Conservation (phyloP, 2,329 filamentous ascomycete species). For the Scedosporium aurantiacum region DNA sequence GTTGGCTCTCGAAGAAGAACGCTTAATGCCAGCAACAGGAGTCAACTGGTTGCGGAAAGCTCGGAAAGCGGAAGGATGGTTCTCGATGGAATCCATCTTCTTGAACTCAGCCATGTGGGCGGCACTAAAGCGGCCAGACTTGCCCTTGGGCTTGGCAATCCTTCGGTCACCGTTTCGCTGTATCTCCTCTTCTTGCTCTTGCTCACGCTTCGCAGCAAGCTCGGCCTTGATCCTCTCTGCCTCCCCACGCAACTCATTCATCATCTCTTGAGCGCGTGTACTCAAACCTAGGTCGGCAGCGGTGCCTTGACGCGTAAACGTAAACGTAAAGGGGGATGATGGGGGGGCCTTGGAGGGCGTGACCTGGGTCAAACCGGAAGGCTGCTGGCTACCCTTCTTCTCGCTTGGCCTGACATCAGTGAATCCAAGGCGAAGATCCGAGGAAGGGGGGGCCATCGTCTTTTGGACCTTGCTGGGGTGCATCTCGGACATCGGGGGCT, state of each 20-base stretch:
- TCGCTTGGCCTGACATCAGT: conserved; percentile 47
- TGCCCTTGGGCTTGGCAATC: conserved; percentile 71
- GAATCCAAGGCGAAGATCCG: conserved; percentile 74
- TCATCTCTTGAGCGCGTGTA: conserved; percentile 47
- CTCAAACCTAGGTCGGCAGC: conserved; percentile 41
- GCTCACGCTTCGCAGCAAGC: conserved; percentile 50
- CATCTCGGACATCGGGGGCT: conserved; percentile 73
- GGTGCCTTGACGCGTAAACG: conserved; percentile 49
- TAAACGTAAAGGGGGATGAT: conserved; percentile 56
- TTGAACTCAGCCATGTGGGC: conserved; percentile 81
- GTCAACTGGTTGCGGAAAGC: conserved; percentile 41
- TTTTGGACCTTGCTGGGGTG: conserved; percentile 75
- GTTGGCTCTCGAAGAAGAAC: conserved; percentile 20
- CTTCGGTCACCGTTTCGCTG: conserved; percentile 43
- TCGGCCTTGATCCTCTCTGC: conserved; percentile 60
- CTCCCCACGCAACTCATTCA: conserved; percentile 60
- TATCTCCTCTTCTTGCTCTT: conserved; percentile 35
- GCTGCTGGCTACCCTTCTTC: conserved; percentile 29
- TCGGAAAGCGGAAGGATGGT: conserved; percentile 63
- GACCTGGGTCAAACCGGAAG: conserved; percentile 29
- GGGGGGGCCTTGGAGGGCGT: conserved; percentile 54
- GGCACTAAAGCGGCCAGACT: conserved; percentile 68
- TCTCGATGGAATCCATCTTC: conserved; percentile 95
- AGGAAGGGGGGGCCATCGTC: conserved; percentile 66
- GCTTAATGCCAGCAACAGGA: conserved; percentile 28